Conservation (phyloP, 225 moss, liverwort and hornwort species). For the Takakia lepidozioides region DNA sequence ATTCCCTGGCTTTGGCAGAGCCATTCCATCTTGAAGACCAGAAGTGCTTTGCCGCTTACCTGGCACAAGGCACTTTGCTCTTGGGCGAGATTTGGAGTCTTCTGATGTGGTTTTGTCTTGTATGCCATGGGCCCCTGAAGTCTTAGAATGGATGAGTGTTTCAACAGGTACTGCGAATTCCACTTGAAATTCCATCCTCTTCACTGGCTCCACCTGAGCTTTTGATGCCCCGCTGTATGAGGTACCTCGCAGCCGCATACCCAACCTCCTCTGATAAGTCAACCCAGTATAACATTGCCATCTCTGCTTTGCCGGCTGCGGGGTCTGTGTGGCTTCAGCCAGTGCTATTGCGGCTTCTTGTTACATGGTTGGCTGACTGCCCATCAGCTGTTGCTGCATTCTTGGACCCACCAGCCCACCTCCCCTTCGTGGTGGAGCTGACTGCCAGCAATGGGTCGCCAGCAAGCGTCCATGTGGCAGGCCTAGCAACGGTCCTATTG, state of each 20-base stretch:
- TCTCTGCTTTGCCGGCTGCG: too few species aligned
- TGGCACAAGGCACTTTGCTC: too few species aligned
- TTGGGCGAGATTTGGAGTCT: too few species aligned
- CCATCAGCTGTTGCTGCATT: slow-evolving; percentile 78
- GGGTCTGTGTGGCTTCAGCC: slow-evolving; percentile 93
- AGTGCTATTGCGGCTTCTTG: slow-evolving; percentile 77
- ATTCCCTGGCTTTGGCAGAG: too few species aligned
- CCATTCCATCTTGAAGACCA: too few species aligned
- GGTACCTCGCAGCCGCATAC: slow-evolving; percentile 86
- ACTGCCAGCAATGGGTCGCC: slow-evolving; percentile 62
- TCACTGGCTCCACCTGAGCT: slow-evolving; percentile 62
- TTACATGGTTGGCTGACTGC: slow-evolving; percentile 96
- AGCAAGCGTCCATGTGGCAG: slow-evolving; percentile 93
- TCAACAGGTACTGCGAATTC: slow-evolving; percentile 76
- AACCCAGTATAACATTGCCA: too few species aligned
- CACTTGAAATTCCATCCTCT: slow-evolving; percentile 69
- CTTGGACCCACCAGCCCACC: slow-evolving; percentile 77
- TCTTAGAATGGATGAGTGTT: too few species aligned
- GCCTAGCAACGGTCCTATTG: slow-evolving; percentile 81
- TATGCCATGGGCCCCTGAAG: too few species aligned
- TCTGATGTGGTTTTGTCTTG: too few species aligned
- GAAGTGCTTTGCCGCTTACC: too few species aligned
- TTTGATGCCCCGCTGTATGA: slow-evolving; percentile 92
- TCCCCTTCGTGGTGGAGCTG: slow-evolving; percentile 86
- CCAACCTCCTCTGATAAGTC: slow-evolving; percentile 35